These are phyloP conservation scores for Pseudogymnoascus sp. DNA, from an alignment of 2,329 filamentous ascomycete genomes.

Conservation along the genomic window DNA sequence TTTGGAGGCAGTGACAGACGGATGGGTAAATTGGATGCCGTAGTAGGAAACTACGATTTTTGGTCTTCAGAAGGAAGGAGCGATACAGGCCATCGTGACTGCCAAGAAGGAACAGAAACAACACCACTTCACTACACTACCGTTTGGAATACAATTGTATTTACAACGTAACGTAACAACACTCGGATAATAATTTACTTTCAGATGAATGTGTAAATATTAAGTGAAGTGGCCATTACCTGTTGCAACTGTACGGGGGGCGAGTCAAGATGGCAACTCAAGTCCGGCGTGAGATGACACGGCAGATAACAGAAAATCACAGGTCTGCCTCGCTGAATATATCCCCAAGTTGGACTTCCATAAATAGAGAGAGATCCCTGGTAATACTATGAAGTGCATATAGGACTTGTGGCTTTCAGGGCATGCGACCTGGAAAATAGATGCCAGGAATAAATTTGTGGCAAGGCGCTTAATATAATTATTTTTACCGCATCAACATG, in stretches of 20 bases:
- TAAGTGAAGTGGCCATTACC: not conserved
- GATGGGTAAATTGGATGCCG: not conserved
- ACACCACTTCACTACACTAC: not conserved
- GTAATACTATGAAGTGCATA: not conserved
- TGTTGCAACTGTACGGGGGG: not conserved
- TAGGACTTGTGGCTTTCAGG: not conserved
- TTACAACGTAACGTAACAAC: not conserved
- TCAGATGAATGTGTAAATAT: not conserved
- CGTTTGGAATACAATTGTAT: not conserved
- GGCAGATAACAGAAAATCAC: not conserved
- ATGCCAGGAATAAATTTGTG: not conserved
- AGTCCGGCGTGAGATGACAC: not conserved
- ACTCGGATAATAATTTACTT: not conserved
- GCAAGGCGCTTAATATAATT: not conserved
- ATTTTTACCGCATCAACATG: not conserved
- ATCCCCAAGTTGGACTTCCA: not conserved
- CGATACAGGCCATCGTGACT: not conserved
- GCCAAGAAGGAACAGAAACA: not conserved
- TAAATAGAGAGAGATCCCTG: not conserved
- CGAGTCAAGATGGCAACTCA: too few relatives aligned
- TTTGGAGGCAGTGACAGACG: not conserved
- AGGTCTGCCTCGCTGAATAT: not conserved
- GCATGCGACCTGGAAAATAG: not conserved
- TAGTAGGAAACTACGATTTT: not conserved
- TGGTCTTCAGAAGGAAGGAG: not conserved